Conservation (phyloP, 306 rosid species). For the Biancaea sappan region DNA sequence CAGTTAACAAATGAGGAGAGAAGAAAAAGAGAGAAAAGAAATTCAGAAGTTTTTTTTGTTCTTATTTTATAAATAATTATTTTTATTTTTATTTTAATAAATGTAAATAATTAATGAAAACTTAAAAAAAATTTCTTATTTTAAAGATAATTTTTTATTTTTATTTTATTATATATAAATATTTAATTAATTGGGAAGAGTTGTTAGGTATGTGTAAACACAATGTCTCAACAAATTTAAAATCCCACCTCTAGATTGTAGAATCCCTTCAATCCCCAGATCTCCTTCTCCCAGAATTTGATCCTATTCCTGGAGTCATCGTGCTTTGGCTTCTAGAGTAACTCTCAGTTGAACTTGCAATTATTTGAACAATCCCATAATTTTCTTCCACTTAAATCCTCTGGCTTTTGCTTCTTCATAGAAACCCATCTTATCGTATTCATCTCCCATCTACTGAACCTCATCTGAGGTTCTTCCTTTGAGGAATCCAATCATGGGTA, state of each 20-base stretch:
- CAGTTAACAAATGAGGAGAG: no score
- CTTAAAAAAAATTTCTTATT: no score
- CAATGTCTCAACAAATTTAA: slow-evolving; percentile 47
- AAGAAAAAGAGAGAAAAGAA: no score
- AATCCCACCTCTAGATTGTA: slow-evolving; percentile 44
- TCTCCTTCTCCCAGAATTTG: slow-evolving; percentile 42
- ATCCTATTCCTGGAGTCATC: slow-evolving; percentile 26
- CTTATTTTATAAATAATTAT: no score
- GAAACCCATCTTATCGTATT: slow-evolving; percentile 6
- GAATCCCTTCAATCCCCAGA: slow-evolving; percentile 42
- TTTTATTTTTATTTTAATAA: no score
- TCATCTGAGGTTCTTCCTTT: slow-evolving; percentile 43
- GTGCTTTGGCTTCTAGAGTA: slow-evolving; percentile 26
- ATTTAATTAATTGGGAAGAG: no score
- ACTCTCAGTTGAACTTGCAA: background rate
- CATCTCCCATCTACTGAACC: slow-evolving; percentile 20
- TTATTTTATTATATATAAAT: no score
- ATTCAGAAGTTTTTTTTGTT: no score
- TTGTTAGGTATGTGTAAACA: no score
- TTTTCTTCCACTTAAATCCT: slow-evolving; percentile 5
- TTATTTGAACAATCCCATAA: background rate
- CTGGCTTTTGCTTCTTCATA: slow-evolving; percentile 13
- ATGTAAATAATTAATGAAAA: no score
- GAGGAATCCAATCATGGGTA: slow-evolving; percentile 53
- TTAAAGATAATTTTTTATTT: no score